Base-by-base conservation (phyloP, 2,329 filamentous ascomycete genomes). In the Plectosphaerella plurivora region DNA sequence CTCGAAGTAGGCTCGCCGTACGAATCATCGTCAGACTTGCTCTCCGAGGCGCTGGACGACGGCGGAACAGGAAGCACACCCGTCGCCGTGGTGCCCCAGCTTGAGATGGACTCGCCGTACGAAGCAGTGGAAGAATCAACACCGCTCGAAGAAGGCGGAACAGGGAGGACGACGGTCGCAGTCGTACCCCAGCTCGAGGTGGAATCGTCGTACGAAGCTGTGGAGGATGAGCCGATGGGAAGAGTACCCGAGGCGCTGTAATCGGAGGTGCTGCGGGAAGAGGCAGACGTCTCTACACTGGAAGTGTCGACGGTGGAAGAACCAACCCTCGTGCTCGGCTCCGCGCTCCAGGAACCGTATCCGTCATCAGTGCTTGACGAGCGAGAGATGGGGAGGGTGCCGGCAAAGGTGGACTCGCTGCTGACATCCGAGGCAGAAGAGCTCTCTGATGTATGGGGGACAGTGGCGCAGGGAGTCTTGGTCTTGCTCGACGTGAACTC, bases 141-240 rank as follows among this genome's bases (percentile, higher is more conserved):
- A 22, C 22, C 22, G 22, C 22, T 22, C 22, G 22, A 22, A 3
- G 22, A 22, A 22, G 22, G 22, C 22, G 22, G 22, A 22, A 22
- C 22, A 5, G 22, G 22, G 22, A 22, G 22, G 5, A 22, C 22
- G 22, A 3, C 22, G 22, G 22, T 22, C 5, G 22, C 22, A 22
- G 22, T 22, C 22, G 22, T 22, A 5, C 22, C 22, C 22, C 22
- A 22, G 3, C 22, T 22, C 22, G 22, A 22, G 5, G 22, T 22
- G 22, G 22, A 5, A 3, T 22, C 22, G 5, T 22, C 22, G 22
- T 22, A 3, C 22, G 22, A 22, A 5, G 47, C 24, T 3, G 53
- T 36, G n/a, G 46, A 50, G 18, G 47, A 45, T 10, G 54, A 48
- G 6, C 35, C 45, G 41, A 50, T 55, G 8, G 55, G 55, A 8